Base-by-base conservation (phyloP, 2,329 filamentous ascomycete species). In the Ascomycota sp. region DNA sequence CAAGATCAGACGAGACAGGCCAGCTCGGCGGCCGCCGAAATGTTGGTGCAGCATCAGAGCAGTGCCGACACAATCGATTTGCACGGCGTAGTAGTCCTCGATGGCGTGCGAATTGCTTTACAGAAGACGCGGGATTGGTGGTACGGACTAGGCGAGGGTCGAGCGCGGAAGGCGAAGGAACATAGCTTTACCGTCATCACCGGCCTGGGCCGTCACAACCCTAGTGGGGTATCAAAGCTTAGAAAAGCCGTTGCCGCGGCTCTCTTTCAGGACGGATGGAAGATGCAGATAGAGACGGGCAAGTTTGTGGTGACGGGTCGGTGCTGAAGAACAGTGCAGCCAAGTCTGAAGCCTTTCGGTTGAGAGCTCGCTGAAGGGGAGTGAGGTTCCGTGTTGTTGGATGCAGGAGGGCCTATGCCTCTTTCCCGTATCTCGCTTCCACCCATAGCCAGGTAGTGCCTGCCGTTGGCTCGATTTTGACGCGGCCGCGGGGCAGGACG, bases 181-280 rank as follows among this genome's bases (percentile, higher is more conserved):
- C 37, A 51, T 7, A 59, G 70, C 1, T 83, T 77, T 42, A 69
- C 65, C 24, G 73, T 95, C 35, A 67, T 95, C 31, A 92, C 83
- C 3, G 86, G 86, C 1, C 47, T 75, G 10, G 86, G 86, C 1
- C 63, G 64, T 31, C 86, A 95, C 51, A 89, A 72, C 41, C 64
- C 70, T 28, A 72, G 76, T 30, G 82, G 83, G 1, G 74, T 68
- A 32, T 80, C 77, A 2, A 73, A 70, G 39, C 50, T 95, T 34
- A 75, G 83, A 5, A 75, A 76, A 33, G 77, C 78, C 11, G 83
- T 95, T n/a, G 73, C 66, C 28, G 74, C 70, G 43, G 74, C 73
- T 44, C 56, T 95, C 25, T 62, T 73, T 24, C 63, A 68, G 27
- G 79, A 86, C 35, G 83, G 83, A 1, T 95, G 86, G 86, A 82